These are phyloP conservation scores for Casaregolazyma lundiana DNA, from an alignment of 1,139 yeast genomes.

Conservation along the genomic window DNA sequence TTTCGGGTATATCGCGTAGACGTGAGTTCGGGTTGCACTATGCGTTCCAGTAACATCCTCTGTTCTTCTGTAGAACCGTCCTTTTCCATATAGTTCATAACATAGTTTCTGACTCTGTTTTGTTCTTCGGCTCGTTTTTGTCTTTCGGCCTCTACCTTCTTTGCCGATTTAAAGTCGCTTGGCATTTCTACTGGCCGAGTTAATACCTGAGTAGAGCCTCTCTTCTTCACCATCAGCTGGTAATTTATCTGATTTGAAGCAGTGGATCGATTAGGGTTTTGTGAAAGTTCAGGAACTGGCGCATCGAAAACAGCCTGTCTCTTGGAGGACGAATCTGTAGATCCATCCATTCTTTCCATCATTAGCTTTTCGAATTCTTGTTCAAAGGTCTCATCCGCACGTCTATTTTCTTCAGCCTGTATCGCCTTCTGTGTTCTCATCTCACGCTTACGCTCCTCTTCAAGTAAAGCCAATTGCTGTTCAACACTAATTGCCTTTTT, in stretches of 20 bases:
- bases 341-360: slow-evolving; percentile 28
- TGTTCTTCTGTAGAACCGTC: slow-evolving; percentile 7
- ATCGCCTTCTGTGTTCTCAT: slow-evolving; percentile 15
- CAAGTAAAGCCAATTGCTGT: not conserved
- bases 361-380: slow-evolving; percentile 31
- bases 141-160: slow-evolving; percentile 22
- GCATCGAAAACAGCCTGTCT: slow-evolving; percentile 5
- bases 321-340: not conserved
- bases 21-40: slow-evolving; percentile 20
- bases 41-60: not conserved
- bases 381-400: slow-evolving; percentile 17
- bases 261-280: slow-evolving; percentile 2
- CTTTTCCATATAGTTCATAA: slow-evolving; percentile 24
- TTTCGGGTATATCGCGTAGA: slow-evolving; percentile 16
- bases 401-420: slow-evolving; percentile 16
- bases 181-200: slow-evolving; percentile 24
- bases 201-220: slow-evolving; percentile 21
- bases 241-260: slow-evolving; percentile 19
- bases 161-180: slow-evolving; percentile 25
- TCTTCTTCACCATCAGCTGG: slow-evolving; percentile 25
- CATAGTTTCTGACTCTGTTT: slow-evolving; percentile 26
- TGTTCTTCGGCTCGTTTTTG: slow-evolving; percentile 23
- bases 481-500: not conserved
- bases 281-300: slow-evolving; percentile 6
- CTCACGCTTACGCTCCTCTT: slow-evolving; percentile 12